These are phyloP conservation scores for Jaltomata sinuosa DNA, from an alignment of 257 asterid genomes.

Conservation along the genomic window DNA sequence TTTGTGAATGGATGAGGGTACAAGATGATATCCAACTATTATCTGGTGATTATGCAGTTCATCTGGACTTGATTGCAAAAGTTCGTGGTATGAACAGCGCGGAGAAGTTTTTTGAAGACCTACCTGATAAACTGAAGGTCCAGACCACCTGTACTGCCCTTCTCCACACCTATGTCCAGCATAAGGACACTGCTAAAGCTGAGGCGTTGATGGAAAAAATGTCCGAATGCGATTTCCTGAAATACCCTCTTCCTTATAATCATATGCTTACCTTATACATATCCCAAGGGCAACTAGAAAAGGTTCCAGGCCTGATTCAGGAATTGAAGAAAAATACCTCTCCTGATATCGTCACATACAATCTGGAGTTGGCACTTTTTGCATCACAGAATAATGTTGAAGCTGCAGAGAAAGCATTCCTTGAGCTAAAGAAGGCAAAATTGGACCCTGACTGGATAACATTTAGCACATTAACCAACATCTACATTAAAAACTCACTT, in stretches of 20 bases:
- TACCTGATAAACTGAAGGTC: constrained; percentile 69
- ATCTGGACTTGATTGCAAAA: constrained; percentile 82
- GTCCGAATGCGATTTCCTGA: constrained; percentile 70
- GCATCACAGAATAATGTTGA: constrained; percentile 55
- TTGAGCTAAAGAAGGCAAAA: constrained; percentile 48
- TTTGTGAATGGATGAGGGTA: constrained; percentile 86
- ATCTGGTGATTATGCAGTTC: constrained; percentile 89
- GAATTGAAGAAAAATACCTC: constrained; percentile 59
- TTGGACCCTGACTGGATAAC: constrained; percentile 92
- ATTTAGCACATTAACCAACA: constrained; percentile 73
- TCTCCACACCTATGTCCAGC: constrained; percentile 77
- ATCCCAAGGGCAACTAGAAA: constrained; percentile 56
- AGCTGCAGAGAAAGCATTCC: constrained; percentile 56
- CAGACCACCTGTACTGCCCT: constrained; percentile 71
- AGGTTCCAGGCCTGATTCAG: constrained; percentile 42
- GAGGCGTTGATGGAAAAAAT: constrained; percentile 77
- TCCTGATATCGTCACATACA: constrained; percentile 81
- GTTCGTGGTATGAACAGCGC: constrained; percentile 79
- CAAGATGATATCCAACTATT: constrained; percentile 74
- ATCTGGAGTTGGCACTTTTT: constrained; percentile 65
- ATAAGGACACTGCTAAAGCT: constrained; percentile 50
- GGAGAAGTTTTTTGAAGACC: constrained; percentile 76
- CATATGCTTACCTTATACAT: constrained; percentile 74
- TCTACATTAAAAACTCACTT: constrained; percentile 65
- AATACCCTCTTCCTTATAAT: constrained; percentile 71